These are phyloP conservation scores for Podaxis sp. DNA, from an alignment of 768 basidiomycete species.

Conservation along the genomic window DNA sequence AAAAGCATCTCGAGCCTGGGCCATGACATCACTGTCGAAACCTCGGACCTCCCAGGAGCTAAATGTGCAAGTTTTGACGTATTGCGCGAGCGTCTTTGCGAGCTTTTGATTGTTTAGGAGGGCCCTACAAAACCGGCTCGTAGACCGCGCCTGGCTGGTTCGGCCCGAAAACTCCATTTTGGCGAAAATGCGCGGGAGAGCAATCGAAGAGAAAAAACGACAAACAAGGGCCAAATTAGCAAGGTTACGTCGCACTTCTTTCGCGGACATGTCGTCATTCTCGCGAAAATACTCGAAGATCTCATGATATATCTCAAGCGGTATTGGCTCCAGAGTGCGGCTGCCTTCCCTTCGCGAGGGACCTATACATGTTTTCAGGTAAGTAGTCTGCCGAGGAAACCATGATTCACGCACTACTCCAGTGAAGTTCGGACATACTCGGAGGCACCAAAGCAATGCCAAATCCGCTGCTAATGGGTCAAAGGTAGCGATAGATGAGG, in stretches of 20 bases:
- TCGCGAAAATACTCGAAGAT: slow-evolving; percentile 37
- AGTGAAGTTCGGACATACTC: neutral
- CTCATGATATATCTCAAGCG: slow-evolving; percentile 43
- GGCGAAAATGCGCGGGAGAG: slow-evolving; percentile 41
- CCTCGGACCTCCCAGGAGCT: slow-evolving; percentile 4
- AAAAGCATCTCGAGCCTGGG: slow-evolving; percentile 8
- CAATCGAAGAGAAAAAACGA: slow-evolving; percentile 38
- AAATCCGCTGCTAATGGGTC: too few relatives aligned
- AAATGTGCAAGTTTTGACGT: slow-evolving; percentile 29
- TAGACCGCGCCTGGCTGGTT: slow-evolving; percentile 1
- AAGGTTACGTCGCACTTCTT: slow-evolving; percentile 23
- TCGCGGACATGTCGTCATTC: slow-evolving; percentile 14
- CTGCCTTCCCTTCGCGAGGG: slow-evolving; percentile 20
- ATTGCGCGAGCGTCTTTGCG: slow-evolving; percentile 28
- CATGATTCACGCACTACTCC: slow-evolving; percentile 3
- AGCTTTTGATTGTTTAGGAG: slow-evolving; percentile 26
- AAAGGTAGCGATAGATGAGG: too few relatives aligned
- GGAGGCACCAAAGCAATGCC: neutral
- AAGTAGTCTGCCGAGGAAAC: neutral
- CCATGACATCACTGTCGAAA: neutral
- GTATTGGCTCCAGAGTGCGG: slow-evolving; percentile 29
- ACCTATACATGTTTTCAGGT: slow-evolving; percentile 12
- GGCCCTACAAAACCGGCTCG: slow-evolving; percentile 27
- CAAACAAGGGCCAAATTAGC: slow-evolving; percentile 40
- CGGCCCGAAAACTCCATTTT: slow-evolving; percentile 25